These are phyloP conservation scores for Kodamaea lidongshanica DNA, from an alignment of 805 yeast genomes.

Conservation along the genomic window DNA sequence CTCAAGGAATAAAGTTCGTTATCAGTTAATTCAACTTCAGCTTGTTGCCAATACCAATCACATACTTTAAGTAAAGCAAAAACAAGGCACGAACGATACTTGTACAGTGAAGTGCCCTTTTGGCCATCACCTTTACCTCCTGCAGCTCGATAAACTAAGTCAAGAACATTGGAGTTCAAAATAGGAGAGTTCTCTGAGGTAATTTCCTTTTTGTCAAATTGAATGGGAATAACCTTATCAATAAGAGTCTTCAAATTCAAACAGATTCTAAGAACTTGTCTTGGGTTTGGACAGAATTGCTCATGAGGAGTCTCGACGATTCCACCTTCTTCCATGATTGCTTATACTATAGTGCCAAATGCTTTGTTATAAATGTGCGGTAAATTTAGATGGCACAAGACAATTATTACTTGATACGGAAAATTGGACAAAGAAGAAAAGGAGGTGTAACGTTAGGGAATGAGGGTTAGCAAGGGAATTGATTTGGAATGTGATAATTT, in stretches of 20 bases:
- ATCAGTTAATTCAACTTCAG: conserved; percentile 57
- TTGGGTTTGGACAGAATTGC: conserved; percentile 47
- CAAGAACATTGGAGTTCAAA: conserved; percentile 51
- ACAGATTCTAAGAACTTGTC: conserved; percentile 65
- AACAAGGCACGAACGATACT: conserved; percentile 61
- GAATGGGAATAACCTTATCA: conserved; percentile 65
- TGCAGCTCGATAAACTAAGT: conserved; percentile 64
- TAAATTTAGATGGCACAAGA: too few species aligned
- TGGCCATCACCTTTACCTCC: conserved; percentile 68
- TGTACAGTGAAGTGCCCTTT: conserved; percentile 47
- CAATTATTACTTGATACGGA: too few species aligned
- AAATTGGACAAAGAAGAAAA: too few species aligned
- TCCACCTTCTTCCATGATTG: too few species aligned
- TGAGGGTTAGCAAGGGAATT: too few species aligned
- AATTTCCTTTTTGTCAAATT: conserved; percentile 46
- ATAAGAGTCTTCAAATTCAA: conserved; percentile 66
- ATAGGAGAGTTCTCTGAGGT: conserved; percentile 53
- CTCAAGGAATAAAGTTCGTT: conserved; percentile 56
- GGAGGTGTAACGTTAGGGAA: too few species aligned
- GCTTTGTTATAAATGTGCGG: too few species aligned
- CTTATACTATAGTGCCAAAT: too few species aligned
- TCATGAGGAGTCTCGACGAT: too few species aligned
- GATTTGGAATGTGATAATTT: too few species aligned
- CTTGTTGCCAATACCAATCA: conserved; percentile 66
- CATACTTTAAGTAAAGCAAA: conserved; percentile 72